A percentile compares a stretch with the other conserved stretches of the same genome.
phyloP scores from a whole-genome alignment of 108 stramenopile genomes.

The Fragilariopsis cylindrus region DNA sequence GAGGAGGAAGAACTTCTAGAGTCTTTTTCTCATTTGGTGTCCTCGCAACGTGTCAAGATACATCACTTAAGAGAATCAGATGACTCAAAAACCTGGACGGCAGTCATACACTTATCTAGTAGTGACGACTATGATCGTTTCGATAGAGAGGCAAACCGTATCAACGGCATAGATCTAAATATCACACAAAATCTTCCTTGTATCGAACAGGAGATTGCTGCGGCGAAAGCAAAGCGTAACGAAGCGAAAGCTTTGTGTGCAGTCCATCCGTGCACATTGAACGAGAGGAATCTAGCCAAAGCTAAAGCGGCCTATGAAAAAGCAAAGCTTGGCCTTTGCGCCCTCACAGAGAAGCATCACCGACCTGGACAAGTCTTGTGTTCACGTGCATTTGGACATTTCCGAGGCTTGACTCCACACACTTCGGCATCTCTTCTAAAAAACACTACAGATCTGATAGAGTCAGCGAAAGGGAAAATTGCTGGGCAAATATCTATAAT shows the following conservation, averaged over 20 bases:
- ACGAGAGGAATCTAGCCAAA: slow-evolving; percentile 1
- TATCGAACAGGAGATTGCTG: slow-evolving; percentile 19
- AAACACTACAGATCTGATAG: background rate
- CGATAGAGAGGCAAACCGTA: background rate
- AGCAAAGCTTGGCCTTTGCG: background rate
- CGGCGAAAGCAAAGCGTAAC: slow-evolving; percentile 13
- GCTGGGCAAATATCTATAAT: slow-evolving; percentile 4
- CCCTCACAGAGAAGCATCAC: background rate
- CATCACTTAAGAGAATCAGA: slow-evolving; percentile 1
- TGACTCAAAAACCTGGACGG: slow-evolving; percentile 22
- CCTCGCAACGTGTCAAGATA: background rate
- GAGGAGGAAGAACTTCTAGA: background rate
- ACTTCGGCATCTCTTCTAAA: background rate
- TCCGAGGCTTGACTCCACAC: slow-evolving; percentile 6
- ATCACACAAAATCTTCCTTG: slow-evolving; percentile 6
- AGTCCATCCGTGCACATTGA: slow-evolving; percentile 24
- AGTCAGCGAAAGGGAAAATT: background rate
- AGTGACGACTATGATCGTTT: background rate
- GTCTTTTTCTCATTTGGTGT: background rate
- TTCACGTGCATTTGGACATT: slow-evolving; percentile 5
- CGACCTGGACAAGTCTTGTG: slow-evolving; percentile 3
- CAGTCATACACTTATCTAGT: slow-evolving; percentile 18
- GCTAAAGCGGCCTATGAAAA: background rate
- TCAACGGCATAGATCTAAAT: slow-evolving; percentile 13
- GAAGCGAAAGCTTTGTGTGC: slow-evolving; percentile 16